Conservation (phyloP, 192 early-diverging fungal species). For the Podila epicladia region DNA sequence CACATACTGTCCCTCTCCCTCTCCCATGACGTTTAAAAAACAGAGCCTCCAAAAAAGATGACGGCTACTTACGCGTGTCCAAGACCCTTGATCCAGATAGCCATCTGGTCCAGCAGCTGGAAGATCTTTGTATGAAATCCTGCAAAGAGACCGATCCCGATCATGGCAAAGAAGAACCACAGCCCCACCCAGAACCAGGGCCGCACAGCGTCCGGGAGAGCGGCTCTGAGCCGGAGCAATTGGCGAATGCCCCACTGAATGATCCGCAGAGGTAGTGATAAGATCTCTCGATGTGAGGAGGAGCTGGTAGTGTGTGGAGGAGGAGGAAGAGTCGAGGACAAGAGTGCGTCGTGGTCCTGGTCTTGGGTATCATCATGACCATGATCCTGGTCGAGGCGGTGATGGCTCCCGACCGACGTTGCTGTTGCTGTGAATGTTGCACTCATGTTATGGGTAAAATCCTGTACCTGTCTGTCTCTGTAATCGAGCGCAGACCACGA, state of each 20-base stretch:
- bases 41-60: neutral
- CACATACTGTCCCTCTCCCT: neutral
- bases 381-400: too few species aligned
- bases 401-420: too few species aligned
- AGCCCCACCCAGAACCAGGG: slow-evolving; percentile 51
- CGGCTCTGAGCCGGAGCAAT: slow-evolving; percentile 19
- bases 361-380: too few species aligned
- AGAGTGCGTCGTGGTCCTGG: too few species aligned
- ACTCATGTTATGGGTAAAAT: too few species aligned
- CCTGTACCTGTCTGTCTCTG: too few species aligned
- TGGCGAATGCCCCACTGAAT: slow-evolving; percentile 19
- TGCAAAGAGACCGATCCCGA: slow-evolving; percentile 28
- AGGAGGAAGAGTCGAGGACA: neutral
- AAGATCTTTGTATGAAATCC: slow-evolving; percentile 43
- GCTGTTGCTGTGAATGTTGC: too few species aligned
- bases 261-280: slow-evolving; percentile 22
- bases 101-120: slow-evolving; percentile 32
- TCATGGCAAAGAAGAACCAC: slow-evolving; percentile 13
- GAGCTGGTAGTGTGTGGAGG: slow-evolving; percentile 5
- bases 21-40: neutral
- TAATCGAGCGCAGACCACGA: too few species aligned
- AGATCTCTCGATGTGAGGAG: slow-evolving; percentile 4
- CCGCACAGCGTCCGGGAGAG: slow-evolving; percentile 18
- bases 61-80: slow-evolving; percentile 40
- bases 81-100: slow-evolving; percentile 33